Conservation (phyloP, 2,329 filamentous ascomycete species). For the Tolypocladium nubicola region DNA sequence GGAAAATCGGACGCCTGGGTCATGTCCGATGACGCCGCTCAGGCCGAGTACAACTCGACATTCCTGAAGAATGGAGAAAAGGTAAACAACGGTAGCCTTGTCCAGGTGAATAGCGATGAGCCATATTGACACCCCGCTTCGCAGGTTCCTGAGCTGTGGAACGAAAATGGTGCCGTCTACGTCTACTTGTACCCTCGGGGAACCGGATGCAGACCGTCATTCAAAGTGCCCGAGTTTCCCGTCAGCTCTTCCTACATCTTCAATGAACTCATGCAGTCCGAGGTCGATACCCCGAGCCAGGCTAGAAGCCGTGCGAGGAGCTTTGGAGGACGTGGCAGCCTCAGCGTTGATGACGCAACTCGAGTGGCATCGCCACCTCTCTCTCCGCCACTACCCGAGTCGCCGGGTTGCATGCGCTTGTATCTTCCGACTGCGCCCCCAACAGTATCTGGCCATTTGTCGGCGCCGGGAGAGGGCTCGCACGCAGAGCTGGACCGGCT, state of each 20-base stretch:
- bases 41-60: constrained; percentile 44
- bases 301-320: constrained; percentile 28
- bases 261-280: constrained; percentile 38
- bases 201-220: constrained; percentile 43
- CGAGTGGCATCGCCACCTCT: constrained; percentile 25
- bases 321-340: constrained; percentile 35
- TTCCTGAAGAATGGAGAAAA: constrained; percentile 44
- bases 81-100: constrained; percentile 21
- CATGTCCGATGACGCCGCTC: constrained; percentile 36
- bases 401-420: constrained; percentile 33
- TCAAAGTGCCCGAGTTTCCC: constrained; percentile 46
- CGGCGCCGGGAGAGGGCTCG: constrained; percentile 19
- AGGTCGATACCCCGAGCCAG: constrained; percentile 21
- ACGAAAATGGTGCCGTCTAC: constrained; percentile 45
- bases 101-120: not conserved
- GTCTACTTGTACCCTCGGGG: constrained; percentile 46
- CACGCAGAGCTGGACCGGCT: constrained; percentile 40
- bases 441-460: constrained; percentile 21
- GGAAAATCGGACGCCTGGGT: constrained; percentile 38
- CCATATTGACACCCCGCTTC: not conserved
- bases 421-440: constrained; percentile 40
- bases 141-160: constrained; percentile 57
- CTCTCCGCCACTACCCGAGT: constrained; percentile 24
- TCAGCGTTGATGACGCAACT: constrained; percentile 39
- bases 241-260: constrained; percentile 45